Evolutionary conservation across 768 basidiomycete species (phyloP), one percentile per base, ranked within the genome.

Genomic region (Naganishia friedmannii): DNA sequence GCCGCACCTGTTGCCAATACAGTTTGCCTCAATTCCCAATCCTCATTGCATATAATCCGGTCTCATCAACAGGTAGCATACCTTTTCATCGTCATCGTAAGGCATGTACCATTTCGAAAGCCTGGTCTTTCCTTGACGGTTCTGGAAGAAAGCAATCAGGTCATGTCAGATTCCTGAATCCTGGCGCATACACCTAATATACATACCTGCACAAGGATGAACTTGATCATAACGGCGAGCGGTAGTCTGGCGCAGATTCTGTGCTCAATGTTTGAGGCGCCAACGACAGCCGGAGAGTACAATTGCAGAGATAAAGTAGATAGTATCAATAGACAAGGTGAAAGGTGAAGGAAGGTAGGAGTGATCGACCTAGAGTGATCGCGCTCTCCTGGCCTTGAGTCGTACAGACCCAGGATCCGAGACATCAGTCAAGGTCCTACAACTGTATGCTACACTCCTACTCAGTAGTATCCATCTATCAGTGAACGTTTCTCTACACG

Each of bases 1-100:
- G 85, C 66, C 94, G 87, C 70, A 95, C 91, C 93, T 95, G 75
- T 2, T 68, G 34, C n/a, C 10, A 6, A 46, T 21, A 32, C 46
- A 34, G 57, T 4, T 42, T 9, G 12, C 15, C 32, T 37, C 0
- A n/a, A 23, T 19, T 23, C 32, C 12, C 32, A 19, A 21, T 1
- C 34, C 31, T 37, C 8, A 60, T 15, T 7, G 57, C 29, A 29
- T 3, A 21, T n/a, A 7, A n/a, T 51, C 21, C 48, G 48, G n/a
- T 26, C 23, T 29, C 13, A 12, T 32, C 31, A n/a, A 48, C 45
- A 9, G 7, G 32, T 15, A 13, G 60, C 81, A 56, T 60, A 92
- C 92, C 88, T 98, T 99, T 85, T 98, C 96, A 75, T 99, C 96
- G 78, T 99, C 96, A 75, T 97, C 94, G 75, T 93, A 98, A 0